Evolutionary conservation across 768 basidiomycete genomes (phyloP), one percentile per base, ranked within the genome.

Genomic region (Melanogaster broomeanus): DNA sequence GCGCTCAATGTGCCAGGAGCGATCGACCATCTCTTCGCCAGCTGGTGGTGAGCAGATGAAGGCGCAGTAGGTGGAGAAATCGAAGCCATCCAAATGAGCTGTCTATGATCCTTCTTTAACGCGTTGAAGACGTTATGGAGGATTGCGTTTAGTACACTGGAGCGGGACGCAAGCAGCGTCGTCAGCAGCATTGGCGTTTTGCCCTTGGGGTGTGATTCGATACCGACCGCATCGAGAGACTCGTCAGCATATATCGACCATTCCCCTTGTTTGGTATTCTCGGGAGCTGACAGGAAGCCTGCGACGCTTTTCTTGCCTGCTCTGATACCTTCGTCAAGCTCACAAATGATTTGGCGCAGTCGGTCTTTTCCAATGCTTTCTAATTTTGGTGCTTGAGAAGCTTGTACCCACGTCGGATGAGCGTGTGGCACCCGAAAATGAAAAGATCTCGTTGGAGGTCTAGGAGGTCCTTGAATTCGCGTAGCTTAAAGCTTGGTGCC

Each of bases 241-340:
- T 99, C 97, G 69, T 99, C 96, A n/a, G 93, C 96, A 68, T 98
- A 98, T 62, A 99, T 87, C 15, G 92, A 93, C 77, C 87, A 95
- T 0, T 93, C 90, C 0, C 85, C 82, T 57, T 83, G 80, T 69
- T 90, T 87, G 61, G 98, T 78, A 19, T 84, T 82, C 64, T 81
- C 84, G 18, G 67, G 65, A 0, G 21, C 8, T 19, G 55, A 49
- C 63, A 99, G 81, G 31, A 95, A 87, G 41, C 90, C 90, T 2
- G 94, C 87, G 53, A 98, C 90, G 59, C 90, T 91, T 62, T 88
- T 83, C 55, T 79, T 79, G 28, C 94, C 96, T 22, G 84, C 74
- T 21, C 87, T 79, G 40, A 99, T 88, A 42, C 94, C 93, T 9
- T 93, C 89, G 68, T 99, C 96, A 53, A 95, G 90, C 72, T 98